Conservation (phyloP, 768 basidiomycete species). For the Rhodotorula babjevae region DNA sequence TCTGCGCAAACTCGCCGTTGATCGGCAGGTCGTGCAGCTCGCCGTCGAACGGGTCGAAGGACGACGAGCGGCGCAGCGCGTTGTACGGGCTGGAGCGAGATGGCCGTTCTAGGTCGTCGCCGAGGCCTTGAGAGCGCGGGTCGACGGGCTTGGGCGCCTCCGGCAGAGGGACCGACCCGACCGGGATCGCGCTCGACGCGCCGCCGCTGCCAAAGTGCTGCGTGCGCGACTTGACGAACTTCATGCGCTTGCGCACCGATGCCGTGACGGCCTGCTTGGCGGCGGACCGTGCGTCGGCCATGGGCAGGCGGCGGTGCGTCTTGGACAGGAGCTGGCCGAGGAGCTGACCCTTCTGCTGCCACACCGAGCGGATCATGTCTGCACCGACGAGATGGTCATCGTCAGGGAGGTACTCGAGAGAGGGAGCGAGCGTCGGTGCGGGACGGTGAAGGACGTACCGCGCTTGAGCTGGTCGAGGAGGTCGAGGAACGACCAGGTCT, state of each 20-base stretch:
- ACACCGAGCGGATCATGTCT: slow-evolving; percentile 42
- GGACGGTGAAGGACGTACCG: slow-evolving; percentile 36
- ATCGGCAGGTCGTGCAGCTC: background rate
- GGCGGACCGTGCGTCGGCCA: slow-evolving; percentile 22
- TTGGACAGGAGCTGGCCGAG: slow-evolving; percentile 40
- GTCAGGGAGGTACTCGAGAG: too few species aligned
- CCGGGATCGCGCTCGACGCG: background rate
- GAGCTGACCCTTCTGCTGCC: slow-evolving; percentile 45
- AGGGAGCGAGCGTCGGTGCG: too few species aligned
- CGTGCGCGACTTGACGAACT: background rate
- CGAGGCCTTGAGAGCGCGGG: too few species aligned
- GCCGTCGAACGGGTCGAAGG: too few species aligned
- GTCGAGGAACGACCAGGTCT: slow-evolving; percentile 47
- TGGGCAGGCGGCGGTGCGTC: slow-evolving; percentile 33
- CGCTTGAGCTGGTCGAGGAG: slow-evolving; percentile 46
- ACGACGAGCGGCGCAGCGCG: too few species aligned
- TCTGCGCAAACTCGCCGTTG: background rate
- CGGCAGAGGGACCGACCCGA: background rate
- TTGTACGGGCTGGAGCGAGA: too few species aligned
- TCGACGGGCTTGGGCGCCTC: background rate
- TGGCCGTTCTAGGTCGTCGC: too few species aligned
- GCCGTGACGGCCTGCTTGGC: slow-evolving; percentile 10
- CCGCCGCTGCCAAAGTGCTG: background rate
- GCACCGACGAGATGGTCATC: too few species aligned
- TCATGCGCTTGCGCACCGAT: slow-evolving; percentile 3